Evolutionary conservation across 2,329 filamentous ascomycete genomes (phyloP), one percentile per base, ranked within the genome.

Genomic region (Dissoconium aciculare): DNA sequence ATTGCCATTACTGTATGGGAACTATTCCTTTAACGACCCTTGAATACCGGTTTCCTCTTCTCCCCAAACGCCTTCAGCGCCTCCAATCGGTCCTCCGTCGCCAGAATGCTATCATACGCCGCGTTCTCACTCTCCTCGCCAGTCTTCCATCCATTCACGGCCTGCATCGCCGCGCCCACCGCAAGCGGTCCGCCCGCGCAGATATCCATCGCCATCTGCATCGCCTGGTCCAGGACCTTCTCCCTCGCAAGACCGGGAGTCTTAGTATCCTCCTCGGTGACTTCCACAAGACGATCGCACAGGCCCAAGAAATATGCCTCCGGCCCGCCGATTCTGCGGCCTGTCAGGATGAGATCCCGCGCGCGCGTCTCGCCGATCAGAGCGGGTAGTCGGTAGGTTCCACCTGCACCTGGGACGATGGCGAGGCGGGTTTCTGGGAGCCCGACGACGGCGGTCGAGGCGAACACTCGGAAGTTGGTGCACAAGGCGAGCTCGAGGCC

Each of bases 281-380:
- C 67, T 56, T 94, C 80, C 14, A 94, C 82, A 16, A 95, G 59
- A n/a, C 87, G 67, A 57, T 95, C 84, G 26, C 81, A 85, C 17
- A 98, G 65, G 1, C 89, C 89, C 11, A 94, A 59, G 54, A 91
- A 89, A 57, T 93, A 92, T 0, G 89, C 82, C 60, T 95, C 89
- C 2, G 79, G 63, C 0, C 74, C 87, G 5, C 68, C 67, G 9
- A 98, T 79, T 26, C 83, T 67, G n/a, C 89, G 71, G 3, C 89
- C 89, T 0, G 87, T 95, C 5, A 95, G 64, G 30, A 95, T 78
- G 46, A 95, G 61, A 55, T 98, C 87, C 30, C 85, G 69, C n/a
- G 89, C 89, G 33, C 84, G 74, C 15, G 68, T 64, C 14, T 78
- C 60, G 4, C 89, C 89, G 41, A 98, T 77, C 12, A 98, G 58